Base-by-base conservation (phyloP, 805 yeast species). In the Cyberlindnera petersonii region DNA sequence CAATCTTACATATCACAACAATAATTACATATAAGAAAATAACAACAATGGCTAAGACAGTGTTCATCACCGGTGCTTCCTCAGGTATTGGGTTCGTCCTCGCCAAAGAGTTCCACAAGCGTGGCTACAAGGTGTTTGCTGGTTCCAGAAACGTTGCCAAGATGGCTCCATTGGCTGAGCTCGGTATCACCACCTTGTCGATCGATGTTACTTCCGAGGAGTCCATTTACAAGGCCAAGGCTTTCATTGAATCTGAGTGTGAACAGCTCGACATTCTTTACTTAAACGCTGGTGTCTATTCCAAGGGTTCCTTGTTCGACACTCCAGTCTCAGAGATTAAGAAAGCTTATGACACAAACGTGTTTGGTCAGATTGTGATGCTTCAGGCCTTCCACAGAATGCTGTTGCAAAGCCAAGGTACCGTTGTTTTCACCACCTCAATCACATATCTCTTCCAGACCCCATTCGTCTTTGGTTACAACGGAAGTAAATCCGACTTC, bases 41-140 rank as follows among this genome's bases (percentile, higher is more conserved):
- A n/a, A n/a, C n/a, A 16, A 27, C 17, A 14, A 33, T 26, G 32
- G 22, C 14, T 32, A 51, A 55, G 64, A 14, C 42, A 19, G 84
- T 77, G 6, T 63, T 79, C 31, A 72, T 77, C 22, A 74, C 80
- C 1, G 83, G 83, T 9, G 77, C 79, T 6, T 74, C 81, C 0
- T 67, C 75, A 0, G 83, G 84, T 13, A 77, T 77, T 37, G 84
- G 84, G 0, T 68, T 60, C 42, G 66, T 64, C 16, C 47, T 75
- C 6, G 69, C 78, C 6, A 47, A 56, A 15, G 74, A 71, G 44
- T 62, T 77, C 30, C 63, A 69, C 17, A 43, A 54, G 16, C 60
- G 64, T 32, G 75, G 74, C 1, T 72, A 64, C 48, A 51, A 46
- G 15, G 64, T 66, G 7, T 60, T 55, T 39, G 70, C 67, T 4